These are phyloP conservation scores for Polytolypa hystricis DNA, from an alignment of 2,329 filamentous ascomycete genomes.

Conservation along the genomic window DNA sequence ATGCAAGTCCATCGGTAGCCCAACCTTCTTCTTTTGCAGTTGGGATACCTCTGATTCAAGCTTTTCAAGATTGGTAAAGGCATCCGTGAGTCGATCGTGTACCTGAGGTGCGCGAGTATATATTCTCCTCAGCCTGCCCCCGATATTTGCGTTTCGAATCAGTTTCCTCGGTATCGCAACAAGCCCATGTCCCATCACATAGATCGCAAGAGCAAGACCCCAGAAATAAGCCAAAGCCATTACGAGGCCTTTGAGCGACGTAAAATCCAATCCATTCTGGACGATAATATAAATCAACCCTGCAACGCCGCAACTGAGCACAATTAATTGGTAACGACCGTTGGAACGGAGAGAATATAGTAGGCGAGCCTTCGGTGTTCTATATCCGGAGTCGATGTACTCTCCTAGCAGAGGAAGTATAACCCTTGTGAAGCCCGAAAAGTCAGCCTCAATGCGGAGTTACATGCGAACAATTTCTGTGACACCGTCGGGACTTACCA, in stretches of 20 bases:
- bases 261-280: slow-evolving; percentile 60
- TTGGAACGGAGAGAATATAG: slow-evolving; percentile 79
- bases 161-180: slow-evolving; percentile 79
- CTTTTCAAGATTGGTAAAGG: slow-evolving; percentile 66
- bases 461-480: too few relatives aligned
- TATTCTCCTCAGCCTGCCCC: slow-evolving; percentile 59
- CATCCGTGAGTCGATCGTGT: slow-evolving; percentile 80
- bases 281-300: slow-evolving; percentile 77
- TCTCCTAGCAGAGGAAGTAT: slow-evolving; percentile 89
- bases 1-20: slow-evolving; percentile 61
- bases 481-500: slow-evolving; percentile 57
- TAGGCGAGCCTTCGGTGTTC: slow-evolving; percentile 69
- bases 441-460: slow-evolving; percentile 4
- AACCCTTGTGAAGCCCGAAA: slow-evolving; percentile 44
- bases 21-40: slow-evolving; percentile 68
- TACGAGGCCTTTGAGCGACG: slow-evolving; percentile 67
- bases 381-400: slow-evolving; percentile 88
- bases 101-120: slow-evolving; percentile 69
- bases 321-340: slow-evolving; percentile 74
- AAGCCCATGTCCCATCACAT: slow-evolving; percentile 93
- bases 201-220: slow-evolving; percentile 84
- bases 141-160: slow-evolving; percentile 68
- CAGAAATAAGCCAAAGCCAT: slow-evolving; percentile 95
- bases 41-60: slow-evolving; percentile 71
- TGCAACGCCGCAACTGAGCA: slow-evolving; percentile 57